Evolutionary conservation across 2,329 filamentous ascomycete species (phyloP), one percentile per base, ranked within the genome.

Genomic region (Ceratocystis papillata): DNA sequence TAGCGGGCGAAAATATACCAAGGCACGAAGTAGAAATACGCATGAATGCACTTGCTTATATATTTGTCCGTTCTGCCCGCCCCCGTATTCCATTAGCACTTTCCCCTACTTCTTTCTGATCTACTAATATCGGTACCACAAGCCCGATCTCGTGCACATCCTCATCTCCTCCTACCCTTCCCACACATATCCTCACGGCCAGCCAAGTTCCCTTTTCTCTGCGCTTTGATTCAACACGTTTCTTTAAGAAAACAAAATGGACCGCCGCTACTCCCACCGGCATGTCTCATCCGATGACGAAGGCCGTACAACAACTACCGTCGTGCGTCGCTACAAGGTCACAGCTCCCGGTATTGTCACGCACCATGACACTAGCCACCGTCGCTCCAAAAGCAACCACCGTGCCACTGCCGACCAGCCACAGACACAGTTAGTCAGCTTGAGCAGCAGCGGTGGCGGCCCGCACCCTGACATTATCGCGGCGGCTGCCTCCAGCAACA

Each of bases 291-390:
- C 73, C 15, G 77, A 79, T 68, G 80, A 81, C 65, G 79, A 81
- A 62, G 73, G 74, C 53, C 78, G 77, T 73, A 76, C 75, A 70
- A 76, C 75, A 70, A 76, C 73, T 12, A 78, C 79, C 4, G 81
- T 78, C n/a, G 76, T 82, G 65, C 79, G 77, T 68, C 77, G 80
- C 65, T 82, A 82, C 75, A 82, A 82, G 72, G 79, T 82, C 33
- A 73, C 73, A 7, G 74, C 72, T 64, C 75, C 76, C 64, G 72
- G 74, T 61, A 74, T 76, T 69, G 76, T 77, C 46, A 74, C 75
- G 63, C 73, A 77, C 67, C 79, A 80, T 59, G 78, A 81, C 68
- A 77, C 79, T 62, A 73, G 74, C 63, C 77, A 78, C 71, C 78
- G 77, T 63, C 77, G 76, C 69, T 77, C 75, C 71, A 77, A 77